Evolutionary conservation across 2,329 filamentous ascomycete species (phyloP), one percentile per base, ranked within the genome.

Genomic region (Botrytis aclada): DNA sequence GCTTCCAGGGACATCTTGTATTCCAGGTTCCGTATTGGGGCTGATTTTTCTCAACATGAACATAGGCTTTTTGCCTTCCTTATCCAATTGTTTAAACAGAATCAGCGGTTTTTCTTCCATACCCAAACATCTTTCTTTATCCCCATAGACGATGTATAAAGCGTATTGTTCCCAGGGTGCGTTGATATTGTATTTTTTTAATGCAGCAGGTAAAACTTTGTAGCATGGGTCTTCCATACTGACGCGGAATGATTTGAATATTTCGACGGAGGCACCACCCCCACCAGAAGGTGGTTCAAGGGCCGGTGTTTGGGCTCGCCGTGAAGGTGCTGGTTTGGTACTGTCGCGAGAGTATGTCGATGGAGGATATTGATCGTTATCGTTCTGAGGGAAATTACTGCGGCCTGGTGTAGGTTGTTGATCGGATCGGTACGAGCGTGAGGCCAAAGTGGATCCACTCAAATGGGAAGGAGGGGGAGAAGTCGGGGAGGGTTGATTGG

Each of bases 101-200:
- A 98, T 97, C 73, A 99, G 85, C 16, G 96, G 96, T 79, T 97
- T 95, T 83, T 99, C 96, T 73, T 98, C 92, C 77, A 97, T 85
- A 0, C 93, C 94, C 54, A 99, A 84, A 81, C 95, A 98, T 22
- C 96, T 91, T 84, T 99, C 96, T 83, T 98, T 94, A 80, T 98
- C 95, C n/a, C 96, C 96, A 79, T 98, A 97, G 6, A 99, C 96
- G 81, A 99, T 99, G 81, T 98, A 99, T 45, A 99, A 85, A 0
- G 96, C 95, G 81, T 99, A 99, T 80, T 98, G 94, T 78, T 97
- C 93, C 93, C 95, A 98, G 69, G 97, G 95, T 34, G 95, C 95
- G 77, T 97, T 95, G 84, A 99, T 99, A 81, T 98, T 96, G 84
- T 99, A 99, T 82, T 98, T 97, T 81, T 97, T 97, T 29, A 99